A percentile compares a stretch with the other conserved stretches of the same genome.
Conservation (phyloP, 805 yeast species). For the Nakazawaea siamensis region DNA sequence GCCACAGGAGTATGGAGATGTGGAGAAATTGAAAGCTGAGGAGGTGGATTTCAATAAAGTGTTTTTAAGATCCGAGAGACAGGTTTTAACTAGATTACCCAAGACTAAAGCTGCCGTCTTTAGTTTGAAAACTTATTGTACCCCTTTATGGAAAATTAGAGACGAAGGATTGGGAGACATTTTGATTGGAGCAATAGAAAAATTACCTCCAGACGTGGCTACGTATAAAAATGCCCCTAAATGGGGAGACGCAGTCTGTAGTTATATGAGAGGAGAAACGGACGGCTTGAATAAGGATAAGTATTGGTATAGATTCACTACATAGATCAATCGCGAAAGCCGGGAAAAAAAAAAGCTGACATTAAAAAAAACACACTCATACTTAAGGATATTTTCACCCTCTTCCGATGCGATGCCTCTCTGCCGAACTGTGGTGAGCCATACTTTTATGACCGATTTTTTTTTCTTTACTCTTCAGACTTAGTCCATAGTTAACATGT, state of each 20-base stretch:
- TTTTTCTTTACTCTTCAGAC: too few relatives aligned
- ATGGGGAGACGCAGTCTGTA: constrained; percentile 63
- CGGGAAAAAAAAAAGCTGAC: too few relatives aligned
- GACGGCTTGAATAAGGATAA: constrained; percentile 23
- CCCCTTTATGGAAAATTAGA: constrained; percentile 41
- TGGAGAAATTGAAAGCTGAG: constrained; percentile 21
- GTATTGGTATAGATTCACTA: constrained; percentile 14
- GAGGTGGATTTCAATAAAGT: constrained; percentile 35
- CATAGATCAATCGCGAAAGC: too few relatives aligned
- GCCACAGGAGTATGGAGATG: constrained; percentile 23
- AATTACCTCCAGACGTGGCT: constrained; percentile 50
- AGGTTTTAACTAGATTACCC: constrained; percentile 45
- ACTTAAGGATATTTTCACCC: too few relatives aligned
- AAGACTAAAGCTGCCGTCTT: constrained; percentile 36
- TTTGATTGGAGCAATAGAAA: constrained; percentile 54
- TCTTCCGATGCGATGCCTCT: too few relatives aligned
- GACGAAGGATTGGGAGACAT: constrained; percentile 40
- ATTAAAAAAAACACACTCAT: too few relatives aligned
- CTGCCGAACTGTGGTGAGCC: too few relatives aligned
- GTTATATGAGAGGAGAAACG: constrained; percentile 28
- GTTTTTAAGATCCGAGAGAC: constrained; percentile 55
- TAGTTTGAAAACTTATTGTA: constrained; percentile 47
- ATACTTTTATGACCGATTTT: too few relatives aligned
- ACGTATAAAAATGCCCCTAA: constrained; percentile 53
- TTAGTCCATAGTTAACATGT: too few relatives aligned